Percentiles rank a stretch among this genome's conserved stretches.
phyloP scores from a whole-genome alignment of 331 rosid genomes.

The Rhamnella rubrinervis region DNA sequence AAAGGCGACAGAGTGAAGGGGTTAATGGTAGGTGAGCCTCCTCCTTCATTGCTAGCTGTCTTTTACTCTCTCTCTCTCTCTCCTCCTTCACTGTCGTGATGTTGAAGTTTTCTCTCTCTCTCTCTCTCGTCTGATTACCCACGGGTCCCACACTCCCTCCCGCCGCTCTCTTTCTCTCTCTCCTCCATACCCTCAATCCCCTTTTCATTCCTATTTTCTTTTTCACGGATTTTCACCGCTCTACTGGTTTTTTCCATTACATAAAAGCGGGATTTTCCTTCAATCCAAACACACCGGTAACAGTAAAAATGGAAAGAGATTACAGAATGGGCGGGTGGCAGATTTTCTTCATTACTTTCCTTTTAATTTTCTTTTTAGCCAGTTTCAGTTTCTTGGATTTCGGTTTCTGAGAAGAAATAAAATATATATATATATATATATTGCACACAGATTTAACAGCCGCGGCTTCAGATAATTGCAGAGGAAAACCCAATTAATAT shows the following conservation, averaged over 20 bases:
- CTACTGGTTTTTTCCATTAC: too few species aligned
- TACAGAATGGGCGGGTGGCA: too few species aligned
- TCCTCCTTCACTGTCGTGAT: conserved; percentile 35
- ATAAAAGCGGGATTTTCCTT: neutral
- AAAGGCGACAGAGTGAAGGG: conserved; percentile 37
- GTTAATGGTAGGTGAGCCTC: conserved; percentile 82
- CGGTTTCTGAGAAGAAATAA: too few species aligned
- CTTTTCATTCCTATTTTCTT: neutral
- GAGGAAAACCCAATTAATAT: too few species aligned
- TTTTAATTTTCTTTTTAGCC: too few species aligned
- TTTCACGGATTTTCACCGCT: conserved; percentile 49
- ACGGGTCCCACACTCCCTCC: conserved; percentile 47
- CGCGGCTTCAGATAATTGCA: too few species aligned
- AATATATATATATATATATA: too few species aligned
- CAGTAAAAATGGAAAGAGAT: too few species aligned
- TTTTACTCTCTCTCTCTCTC: conserved; percentile 43
- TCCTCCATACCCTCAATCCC: neutral
- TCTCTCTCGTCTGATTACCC: conserved; percentile 49
- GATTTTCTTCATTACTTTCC: too few species aligned
- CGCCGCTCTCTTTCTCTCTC: conserved; percentile 21
- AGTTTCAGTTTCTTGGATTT: too few species aligned
- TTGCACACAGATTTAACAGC: too few species aligned
- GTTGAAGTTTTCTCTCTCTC: conserved; percentile 52
- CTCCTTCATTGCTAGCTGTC: conserved; percentile 97
- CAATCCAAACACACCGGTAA: neutral